Evolutionary conservation across 768 basidiomycete genomes (phyloP).

Genomic region (Amanita rubescens): DNA sequence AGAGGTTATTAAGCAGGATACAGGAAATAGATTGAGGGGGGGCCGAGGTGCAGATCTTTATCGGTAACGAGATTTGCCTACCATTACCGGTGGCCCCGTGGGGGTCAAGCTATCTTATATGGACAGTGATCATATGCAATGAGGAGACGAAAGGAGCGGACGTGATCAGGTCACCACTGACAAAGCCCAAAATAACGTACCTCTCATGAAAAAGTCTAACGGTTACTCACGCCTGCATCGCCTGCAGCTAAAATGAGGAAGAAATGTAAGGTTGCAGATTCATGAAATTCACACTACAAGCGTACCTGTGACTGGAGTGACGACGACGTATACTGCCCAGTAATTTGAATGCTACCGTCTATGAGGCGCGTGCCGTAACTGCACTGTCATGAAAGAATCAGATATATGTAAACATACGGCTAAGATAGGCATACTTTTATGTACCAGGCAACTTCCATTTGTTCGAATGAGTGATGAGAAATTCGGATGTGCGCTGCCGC

Average conservation of each 20-base stretch:
- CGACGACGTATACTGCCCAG: constrained; percentile 59
- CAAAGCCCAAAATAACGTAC: background rate
- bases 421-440: constrained; percentile 22
- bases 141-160: no score
- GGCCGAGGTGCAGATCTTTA: background rate
- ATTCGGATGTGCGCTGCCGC: background rate
- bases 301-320: constrained; percentile 65
- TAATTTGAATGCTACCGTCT: constrained; percentile 61
- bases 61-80: constrained; percentile 16
- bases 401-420: constrained; percentile 2
- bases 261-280: background rate
- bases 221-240: constrained; percentile 42
- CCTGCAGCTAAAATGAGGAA: constrained; percentile 31
- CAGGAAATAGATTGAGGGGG: background rate
- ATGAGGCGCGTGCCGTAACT: constrained; percentile 61
- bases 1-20: background rate
- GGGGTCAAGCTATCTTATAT: constrained; percentile 51
- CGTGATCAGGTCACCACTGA: no score
- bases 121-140: no score
- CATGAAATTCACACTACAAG: constrained; percentile 1
- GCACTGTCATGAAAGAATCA: constrained; percentile 23
- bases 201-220: background rate
- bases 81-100: constrained; percentile 57
- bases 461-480: constrained; percentile 19
- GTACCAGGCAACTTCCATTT: constrained; percentile 38